Evolutionary conservation across 2,329 filamentous ascomycete genomes (phyloP), one percentile per base, ranked within the genome.

Genomic region (Knufia fluminis): DNA sequence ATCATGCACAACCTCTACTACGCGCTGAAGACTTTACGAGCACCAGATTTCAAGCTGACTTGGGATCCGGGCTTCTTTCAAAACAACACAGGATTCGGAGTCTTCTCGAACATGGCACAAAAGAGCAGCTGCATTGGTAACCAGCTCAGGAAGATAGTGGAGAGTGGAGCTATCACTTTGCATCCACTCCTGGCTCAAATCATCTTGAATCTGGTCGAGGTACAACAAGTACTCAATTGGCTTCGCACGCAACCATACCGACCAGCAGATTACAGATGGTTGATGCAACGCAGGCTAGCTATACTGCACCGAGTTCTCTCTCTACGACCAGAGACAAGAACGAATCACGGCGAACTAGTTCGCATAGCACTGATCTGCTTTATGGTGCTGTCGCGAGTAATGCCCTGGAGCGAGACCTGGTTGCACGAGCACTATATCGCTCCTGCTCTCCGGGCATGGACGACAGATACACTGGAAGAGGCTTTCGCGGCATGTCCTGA

Each of bases 231-330:
- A 45, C 51, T 51, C 19, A 32, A 16, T 17, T 48, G 41, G 32
- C 51, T 54, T 31, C 31, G 20, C 20, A 38, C 36, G 31, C 28
- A 24, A 20, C 46, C 31, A 17, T 53, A 54, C 20, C 24, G 47
- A 3, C 48, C 49, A 3, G 43, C 52, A 19, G 31, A 54, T 24
- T 51, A 54, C 44, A 51, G 46, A 36, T 53, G 50, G 54, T 52
- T 54, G 32, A 48, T 19, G 16, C 53, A 52, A 38, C 46, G 52
- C 14, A 23, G 24, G 28, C 28, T 51, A 23, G 51, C 48, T 10
- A 52, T 57, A 35, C 17, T 56, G 6, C 52, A 56, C 43, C 39
- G 45, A 17, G 38, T 56, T 17, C 55, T 50, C 14, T 31, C 28
- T 14, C 7, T 31, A 7, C 28, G 26, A 54, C 47, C 31, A 52